Conservation (phyloP, 1,139 yeast genomes). For the Candida smagusa region DNA sequence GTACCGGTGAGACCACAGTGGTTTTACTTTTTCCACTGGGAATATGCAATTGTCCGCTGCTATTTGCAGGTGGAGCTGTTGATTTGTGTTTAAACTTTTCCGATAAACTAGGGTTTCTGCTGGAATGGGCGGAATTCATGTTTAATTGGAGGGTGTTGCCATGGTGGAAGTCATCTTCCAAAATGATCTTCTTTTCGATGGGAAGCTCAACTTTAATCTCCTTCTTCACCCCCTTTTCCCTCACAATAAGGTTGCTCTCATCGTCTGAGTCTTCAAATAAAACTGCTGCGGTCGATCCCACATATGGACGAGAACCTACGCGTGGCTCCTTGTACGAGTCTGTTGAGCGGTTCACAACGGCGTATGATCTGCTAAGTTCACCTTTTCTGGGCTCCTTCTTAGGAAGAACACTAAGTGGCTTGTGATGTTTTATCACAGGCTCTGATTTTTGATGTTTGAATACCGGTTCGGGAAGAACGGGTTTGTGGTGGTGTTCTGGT, state of each 20-base stretch:
- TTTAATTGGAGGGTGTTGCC: conserved; percentile 7
- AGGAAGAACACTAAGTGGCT: too few species aligned
- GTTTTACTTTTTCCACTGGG: neutral
- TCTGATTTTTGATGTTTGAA: too few species aligned
- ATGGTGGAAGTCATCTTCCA: conserved; percentile 8
- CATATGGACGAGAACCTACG: too few species aligned
- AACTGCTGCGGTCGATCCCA: conserved; percentile 1
- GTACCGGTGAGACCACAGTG: conserved; percentile 5
- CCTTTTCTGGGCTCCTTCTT: too few species aligned
- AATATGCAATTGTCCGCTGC: neutral
- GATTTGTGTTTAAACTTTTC: neutral
- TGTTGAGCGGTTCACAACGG: too few species aligned
- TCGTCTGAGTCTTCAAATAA: conserved; percentile 6
- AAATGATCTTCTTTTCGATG: conserved; percentile 2
- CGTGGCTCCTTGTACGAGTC: too few species aligned
- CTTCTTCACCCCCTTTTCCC: conserved; percentile 2
- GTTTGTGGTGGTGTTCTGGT: too few species aligned
- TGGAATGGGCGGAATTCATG: conserved; percentile 1
- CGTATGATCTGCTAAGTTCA: too few species aligned
- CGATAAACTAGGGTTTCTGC: conserved; percentile 1
- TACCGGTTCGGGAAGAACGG: too few species aligned
- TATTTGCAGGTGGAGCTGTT: neutral
- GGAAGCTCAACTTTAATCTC: conserved; percentile 4
- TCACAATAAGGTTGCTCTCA: conserved; percentile 1
- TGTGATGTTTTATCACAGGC: too few species aligned